These are phyloP conservation scores for Petrea volubilis DNA, from an alignment of 257 asterid species.

Conservation along the genomic window DNA sequence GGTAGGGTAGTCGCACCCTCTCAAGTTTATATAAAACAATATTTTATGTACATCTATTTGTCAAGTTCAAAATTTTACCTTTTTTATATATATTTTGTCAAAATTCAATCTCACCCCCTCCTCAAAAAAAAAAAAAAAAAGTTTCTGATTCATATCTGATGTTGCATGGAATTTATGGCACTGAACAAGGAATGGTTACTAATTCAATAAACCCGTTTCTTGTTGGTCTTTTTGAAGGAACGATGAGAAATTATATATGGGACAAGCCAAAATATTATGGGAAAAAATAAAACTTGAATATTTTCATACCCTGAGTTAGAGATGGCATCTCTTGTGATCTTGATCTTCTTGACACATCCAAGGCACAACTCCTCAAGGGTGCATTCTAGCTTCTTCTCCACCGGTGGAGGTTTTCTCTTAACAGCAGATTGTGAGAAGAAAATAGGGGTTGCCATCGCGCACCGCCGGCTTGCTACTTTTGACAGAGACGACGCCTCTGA, in stretches of 20 bases:
- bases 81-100: too few relatives aligned
- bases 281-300: background rate
- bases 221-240: background rate
- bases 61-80: too few relatives aligned
- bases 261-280: background rate
- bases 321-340: constrained; percentile 79
- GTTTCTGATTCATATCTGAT: too few relatives aligned
- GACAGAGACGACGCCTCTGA: constrained; percentile 31
- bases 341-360: constrained; percentile 77
- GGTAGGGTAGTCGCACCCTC: too few relatives aligned
- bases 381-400: constrained; percentile 75
- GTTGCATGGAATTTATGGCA: background rate
- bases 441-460: constrained; percentile 67
- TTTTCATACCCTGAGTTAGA: constrained; percentile 67
- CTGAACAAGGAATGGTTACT: background rate
- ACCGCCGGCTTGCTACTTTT: constrained; percentile 44
- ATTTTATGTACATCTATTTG: too few relatives aligned
- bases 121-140: too few relatives aligned
- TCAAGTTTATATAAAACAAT: too few relatives aligned
- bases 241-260: background rate
- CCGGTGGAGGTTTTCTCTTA: constrained; percentile 61
- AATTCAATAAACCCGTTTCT: background rate
- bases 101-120: too few relatives aligned
- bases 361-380: constrained; percentile 82
- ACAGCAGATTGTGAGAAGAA: constrained; percentile 71